Conservation (phyloP, 73 alveolate genomes). For the Uronychia binucleata region DNA sequence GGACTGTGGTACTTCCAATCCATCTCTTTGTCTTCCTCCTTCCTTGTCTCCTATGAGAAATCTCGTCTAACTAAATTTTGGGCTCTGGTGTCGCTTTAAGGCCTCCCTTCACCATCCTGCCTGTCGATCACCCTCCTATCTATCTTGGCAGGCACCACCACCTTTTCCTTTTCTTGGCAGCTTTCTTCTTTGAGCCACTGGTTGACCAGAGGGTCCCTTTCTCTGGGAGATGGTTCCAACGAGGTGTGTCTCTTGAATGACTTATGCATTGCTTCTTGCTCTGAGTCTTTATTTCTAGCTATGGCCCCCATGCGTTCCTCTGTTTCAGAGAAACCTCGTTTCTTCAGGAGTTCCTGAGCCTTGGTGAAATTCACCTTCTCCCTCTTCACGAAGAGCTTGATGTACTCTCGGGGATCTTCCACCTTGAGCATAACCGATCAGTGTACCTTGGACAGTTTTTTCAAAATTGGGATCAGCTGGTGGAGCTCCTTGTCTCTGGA, state of each 20-base stretch:
- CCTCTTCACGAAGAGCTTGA: conserved; percentile 28
- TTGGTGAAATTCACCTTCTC: neutral
- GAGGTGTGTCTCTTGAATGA: neutral
- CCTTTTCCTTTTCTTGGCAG: neutral
- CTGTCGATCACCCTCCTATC: neutral
- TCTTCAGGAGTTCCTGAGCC: neutral
- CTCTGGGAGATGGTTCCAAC: neutral
- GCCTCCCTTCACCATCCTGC: neutral
- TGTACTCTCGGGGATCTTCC: conserved; percentile 31
- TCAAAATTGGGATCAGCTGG: conserved; percentile 43
- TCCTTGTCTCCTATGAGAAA: too few species aligned
- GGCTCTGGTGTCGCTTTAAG: neutral
- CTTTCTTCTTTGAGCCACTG: neutral
- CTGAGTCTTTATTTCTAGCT: neutral
- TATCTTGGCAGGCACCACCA: neutral
- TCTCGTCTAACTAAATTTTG: too few species aligned
- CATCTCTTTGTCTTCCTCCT: too few species aligned
- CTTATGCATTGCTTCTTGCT: neutral
- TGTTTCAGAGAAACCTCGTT: neutral
- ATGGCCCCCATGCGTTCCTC: neutral
- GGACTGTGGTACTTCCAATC: too few species aligned
- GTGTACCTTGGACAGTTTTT: conserved; percentile 52
- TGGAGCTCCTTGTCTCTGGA: conserved; percentile 74
- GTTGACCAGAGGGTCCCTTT: neutral
- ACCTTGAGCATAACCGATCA: too few species aligned